phyloP scores from a whole-genome alignment of 2,329 filamentous ascomycete genomes.

The Pseudocercospora musae region DNA sequence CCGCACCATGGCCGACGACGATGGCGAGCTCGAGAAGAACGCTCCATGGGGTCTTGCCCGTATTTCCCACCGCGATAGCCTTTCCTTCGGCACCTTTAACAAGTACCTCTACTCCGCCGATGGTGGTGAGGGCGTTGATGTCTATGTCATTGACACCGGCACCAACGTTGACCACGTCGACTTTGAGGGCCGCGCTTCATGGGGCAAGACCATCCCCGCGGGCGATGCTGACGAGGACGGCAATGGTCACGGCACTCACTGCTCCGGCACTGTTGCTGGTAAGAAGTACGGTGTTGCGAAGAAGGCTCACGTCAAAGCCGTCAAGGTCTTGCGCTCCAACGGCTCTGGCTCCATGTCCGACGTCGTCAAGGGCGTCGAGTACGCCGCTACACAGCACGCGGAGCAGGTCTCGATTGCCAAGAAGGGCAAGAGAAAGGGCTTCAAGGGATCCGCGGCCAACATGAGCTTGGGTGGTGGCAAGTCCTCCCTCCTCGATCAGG shows the following conservation, averaged over 20 bases:
- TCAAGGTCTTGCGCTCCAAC: constrained; percentile 97
- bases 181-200: constrained; percentile 91
- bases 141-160: constrained; percentile 97
- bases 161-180: constrained; percentile 93
- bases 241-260: constrained; percentile 98
- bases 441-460: constrained; percentile 99
- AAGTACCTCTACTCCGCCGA: constrained; percentile 92
- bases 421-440: constrained; percentile 85
- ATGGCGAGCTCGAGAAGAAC: constrained; percentile 71
- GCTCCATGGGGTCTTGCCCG: constrained; percentile 98
- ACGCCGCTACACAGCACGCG: constrained; percentile 75
- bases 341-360: constrained; percentile 98
- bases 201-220: constrained; percentile 92
- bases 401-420: constrained; percentile 75
- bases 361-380: constrained; percentile 97
- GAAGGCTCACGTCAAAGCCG: constrained; percentile 93
- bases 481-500: constrained; percentile 83
- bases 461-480: constrained; percentile 99
- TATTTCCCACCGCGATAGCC: constrained; percentile 86
- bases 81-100: constrained; percentile 92
- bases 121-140: constrained; percentile 95
- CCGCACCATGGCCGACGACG: constrained; percentile 63
- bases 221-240: constrained; percentile 86
- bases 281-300: constrained; percentile 99
- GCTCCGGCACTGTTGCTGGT: constrained; percentile 94